Conservation (phyloP, 2,329 filamentous ascomycete species). For the Beauveria sp. region DNA sequence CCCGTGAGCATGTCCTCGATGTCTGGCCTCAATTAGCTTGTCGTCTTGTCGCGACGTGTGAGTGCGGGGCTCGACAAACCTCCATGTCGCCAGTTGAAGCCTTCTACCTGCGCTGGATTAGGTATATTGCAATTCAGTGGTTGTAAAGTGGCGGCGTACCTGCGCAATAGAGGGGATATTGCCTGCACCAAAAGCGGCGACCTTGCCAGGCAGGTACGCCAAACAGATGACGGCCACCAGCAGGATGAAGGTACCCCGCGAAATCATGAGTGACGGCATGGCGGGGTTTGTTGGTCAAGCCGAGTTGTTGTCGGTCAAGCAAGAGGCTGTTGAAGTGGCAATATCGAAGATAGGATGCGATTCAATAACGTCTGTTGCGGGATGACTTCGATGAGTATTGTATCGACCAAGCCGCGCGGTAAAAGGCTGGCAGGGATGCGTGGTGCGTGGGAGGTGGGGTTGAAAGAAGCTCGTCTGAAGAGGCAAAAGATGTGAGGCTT, state of each 20-base stretch:
- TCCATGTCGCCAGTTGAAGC: slow-evolving; percentile 63
- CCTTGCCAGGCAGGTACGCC: slow-evolving; percentile 48
- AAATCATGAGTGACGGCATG: slow-evolving; percentile 42
- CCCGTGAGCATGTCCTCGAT: slow-evolving; percentile 78
- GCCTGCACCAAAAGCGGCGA: slow-evolving; percentile 58
- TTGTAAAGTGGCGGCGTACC: slow-evolving; percentile 19
- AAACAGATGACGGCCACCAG: slow-evolving; percentile 43
- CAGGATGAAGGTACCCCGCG: slow-evolving; percentile 45
- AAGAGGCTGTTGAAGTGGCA: not conserved
- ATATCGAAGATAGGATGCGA: not conserved
- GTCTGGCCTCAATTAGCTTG: slow-evolving; percentile 34
- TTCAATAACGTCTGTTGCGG: not conserved
- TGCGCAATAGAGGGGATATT: slow-evolving; percentile 61
- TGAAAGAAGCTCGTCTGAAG: not conserved
- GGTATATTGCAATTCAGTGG: not conserved
- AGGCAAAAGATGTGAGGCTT: not conserved
- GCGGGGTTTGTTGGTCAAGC: slow-evolving; percentile 5
- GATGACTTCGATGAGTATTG: not conserved
- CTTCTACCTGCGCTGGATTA: slow-evolving; percentile 47
- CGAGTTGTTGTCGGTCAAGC: not conserved
- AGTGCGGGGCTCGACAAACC: slow-evolving; percentile 29
- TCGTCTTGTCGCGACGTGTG: not conserved
- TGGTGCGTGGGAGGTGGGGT: not conserved
- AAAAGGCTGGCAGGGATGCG: not conserved
- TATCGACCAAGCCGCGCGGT: not conserved